These are phyloP conservation scores for Alternaria hordeiaustralica DNA, from an alignment of 2,329 filamentous ascomycete genomes.

Conservation along the genomic window DNA sequence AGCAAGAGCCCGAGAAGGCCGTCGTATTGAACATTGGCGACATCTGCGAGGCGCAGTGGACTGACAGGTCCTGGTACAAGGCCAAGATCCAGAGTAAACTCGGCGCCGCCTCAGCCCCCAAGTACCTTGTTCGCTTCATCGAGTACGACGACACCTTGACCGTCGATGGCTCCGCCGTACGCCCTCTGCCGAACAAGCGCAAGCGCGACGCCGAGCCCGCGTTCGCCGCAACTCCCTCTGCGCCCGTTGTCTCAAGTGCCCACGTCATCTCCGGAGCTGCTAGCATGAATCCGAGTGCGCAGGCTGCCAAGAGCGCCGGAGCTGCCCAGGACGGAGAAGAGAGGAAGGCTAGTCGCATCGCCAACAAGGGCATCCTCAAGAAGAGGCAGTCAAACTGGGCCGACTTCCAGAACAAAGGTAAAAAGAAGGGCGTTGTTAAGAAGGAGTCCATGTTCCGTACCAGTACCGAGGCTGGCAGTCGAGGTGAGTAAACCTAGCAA, in stretches of 20 bases:
- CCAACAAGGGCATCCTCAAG: conserved; percentile 91
- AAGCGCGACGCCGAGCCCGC: conserved; percentile 87
- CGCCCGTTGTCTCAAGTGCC: conserved; percentile 49
- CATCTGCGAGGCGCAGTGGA: conserved; percentile 87
- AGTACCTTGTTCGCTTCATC: conserved; percentile 96
- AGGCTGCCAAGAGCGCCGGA: conserved; percentile 68
- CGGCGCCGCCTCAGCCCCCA: conserved; percentile 85
- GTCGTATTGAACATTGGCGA: conserved; percentile 85
- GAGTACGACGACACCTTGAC: conserved; percentile 89
- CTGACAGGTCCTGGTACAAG: conserved; percentile 89
- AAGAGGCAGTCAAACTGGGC: conserved; percentile 94
- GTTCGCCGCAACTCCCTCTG: conserved; percentile 56
- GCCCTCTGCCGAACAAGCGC: conserved; percentile 46
- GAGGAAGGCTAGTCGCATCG: conserved; percentile 78
- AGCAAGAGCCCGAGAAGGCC: conserved; percentile 43
- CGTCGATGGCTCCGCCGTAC: conserved; percentile 57
- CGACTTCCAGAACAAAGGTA: conserved; percentile 80
- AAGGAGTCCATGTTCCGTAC: conserved; percentile 98
- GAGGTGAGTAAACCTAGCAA: conserved; percentile 66
- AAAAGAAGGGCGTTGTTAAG: conserved; percentile 69
- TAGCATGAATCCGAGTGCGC: conserved; percentile 70
- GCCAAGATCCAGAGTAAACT: conserved; percentile 93
- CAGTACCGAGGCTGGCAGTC: conserved; percentile 81
- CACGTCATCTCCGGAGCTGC: conserved; percentile 70
- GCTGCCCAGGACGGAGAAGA: conserved; percentile 65